Base-by-base conservation (phyloP, 2,329 filamentous ascomycete species). In the Aspergillus sp. region DNA sequence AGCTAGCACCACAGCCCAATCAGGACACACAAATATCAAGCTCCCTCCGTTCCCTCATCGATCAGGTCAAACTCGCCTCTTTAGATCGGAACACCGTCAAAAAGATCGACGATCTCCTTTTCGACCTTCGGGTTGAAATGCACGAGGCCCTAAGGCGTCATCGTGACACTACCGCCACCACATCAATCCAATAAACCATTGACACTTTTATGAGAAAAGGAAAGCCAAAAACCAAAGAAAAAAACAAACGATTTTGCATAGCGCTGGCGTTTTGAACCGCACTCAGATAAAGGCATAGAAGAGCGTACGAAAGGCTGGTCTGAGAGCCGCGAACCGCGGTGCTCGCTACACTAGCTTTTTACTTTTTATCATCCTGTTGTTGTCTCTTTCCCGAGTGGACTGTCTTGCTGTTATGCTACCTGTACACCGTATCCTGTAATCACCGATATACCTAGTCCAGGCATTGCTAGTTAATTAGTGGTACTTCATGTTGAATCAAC, bases 41-140 rank as follows among this genome's bases (percentile, higher is more conserved):
- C 58, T 77, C 81, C 38, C 79, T 89, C 43, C 80, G 76, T 60
- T 77, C 75, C 18, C 78, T 89, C 0, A 72, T 95, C 22, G 78
- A 80, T 18, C 81, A 85, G 61, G 78, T 92, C 57, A 83, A 81
- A 53, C 76, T 75, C 26, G 79, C 86, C 20, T 78, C 83, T 15
- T 74, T 96, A 42, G 85, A 85, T 15, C 81, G 84, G 11, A 79
- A 83, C 11, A 86, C 90, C 59, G 84, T 91, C 53, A 82, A 86
- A 58, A 81, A 88, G 69, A 81, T 95, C 63, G 90, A 95, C 68
- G 88, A 93, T 68, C 77, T 91, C 65, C 80, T 95, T 69, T 90
- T 93, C 78, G 89, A 93, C 71, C 85, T 93, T 62, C 88, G 89
- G 71, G 81, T 84, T 61, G 86, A 89, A 71, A 81, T 93, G 51